phyloP scores from a whole-genome alignment of 169 alveolate species.

The Cryptosporidium bovis region DNA sequence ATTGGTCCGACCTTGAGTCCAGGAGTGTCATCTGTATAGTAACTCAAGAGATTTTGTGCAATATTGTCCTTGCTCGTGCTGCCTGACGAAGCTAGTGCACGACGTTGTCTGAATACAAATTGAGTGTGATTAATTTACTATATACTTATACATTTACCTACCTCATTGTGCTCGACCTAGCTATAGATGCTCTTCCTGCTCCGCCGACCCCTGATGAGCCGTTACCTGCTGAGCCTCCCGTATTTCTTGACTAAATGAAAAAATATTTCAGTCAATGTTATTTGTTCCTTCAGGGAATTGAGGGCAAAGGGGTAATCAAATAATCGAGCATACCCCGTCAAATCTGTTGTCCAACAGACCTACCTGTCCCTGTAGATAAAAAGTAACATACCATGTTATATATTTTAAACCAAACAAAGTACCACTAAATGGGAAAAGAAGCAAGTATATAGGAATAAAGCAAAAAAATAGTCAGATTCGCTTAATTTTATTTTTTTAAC shows the following conservation, averaged over 20 bases:
- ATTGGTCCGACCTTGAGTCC: slow-evolving; percentile 76
- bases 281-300: too few species aligned
- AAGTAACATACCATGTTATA: too few species aligned
- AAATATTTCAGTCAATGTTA: too few species aligned
- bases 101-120: slow-evolving; percentile 46
- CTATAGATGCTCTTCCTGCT: slow-evolving; percentile 49
- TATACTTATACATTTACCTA: background rate
- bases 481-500: too few species aligned
- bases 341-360: too few species aligned
- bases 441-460: too few species aligned
- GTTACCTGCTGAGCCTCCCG: slow-evolving; percentile 7
- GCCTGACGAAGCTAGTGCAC: slow-evolving; percentile 60
- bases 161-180: slow-evolving; percentile 73
- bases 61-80: slow-evolving; percentile 42
- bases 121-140: background rate
- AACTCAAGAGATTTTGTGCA: slow-evolving; percentile 61
- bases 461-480: too few species aligned
- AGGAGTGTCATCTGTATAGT: slow-evolving; percentile 75
- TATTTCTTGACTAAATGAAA: slow-evolving; percentile 10
- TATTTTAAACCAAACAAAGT: too few species aligned
- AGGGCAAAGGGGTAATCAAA: too few species aligned
- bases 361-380: too few species aligned
- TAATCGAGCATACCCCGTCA: too few species aligned
- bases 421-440: too few species aligned
- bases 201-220: slow-evolving; percentile 22